These are phyloP conservation scores for Tremella yokohamensis DNA, from an alignment of 768 basidiomycete genomes.

Conservation along the genomic window DNA sequence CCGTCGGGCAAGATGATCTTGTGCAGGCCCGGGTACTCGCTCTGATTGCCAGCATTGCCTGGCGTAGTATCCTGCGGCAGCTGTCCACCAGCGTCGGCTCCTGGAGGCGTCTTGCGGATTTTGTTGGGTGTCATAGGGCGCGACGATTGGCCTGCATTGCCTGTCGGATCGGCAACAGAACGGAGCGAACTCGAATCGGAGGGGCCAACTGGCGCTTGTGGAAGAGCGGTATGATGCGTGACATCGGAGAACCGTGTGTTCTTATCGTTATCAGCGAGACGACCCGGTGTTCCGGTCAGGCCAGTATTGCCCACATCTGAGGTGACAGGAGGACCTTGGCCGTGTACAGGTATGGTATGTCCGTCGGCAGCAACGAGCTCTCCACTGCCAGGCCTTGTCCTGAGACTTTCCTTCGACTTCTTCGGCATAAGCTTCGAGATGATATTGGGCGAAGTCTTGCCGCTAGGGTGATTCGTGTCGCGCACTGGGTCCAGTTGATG, in stretches of 20 bases:
- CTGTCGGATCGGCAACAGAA: neutral
- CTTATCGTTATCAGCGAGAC: slow-evolving; percentile 17
- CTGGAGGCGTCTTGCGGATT: neutral
- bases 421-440: slow-evolving; percentile 24
- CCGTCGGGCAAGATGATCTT: slow-evolving; percentile 40
- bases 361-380: slow-evolving; percentile 6
- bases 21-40: slow-evolving; percentile 14
- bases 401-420: slow-evolving; percentile 23
- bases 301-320: neutral
- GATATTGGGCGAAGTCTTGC: slow-evolving; percentile 7
- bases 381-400: neutral
- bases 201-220: neutral
- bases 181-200: neutral
- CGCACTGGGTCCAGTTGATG: neutral
- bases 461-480: slow-evolving; percentile 8
- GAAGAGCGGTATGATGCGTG: neutral
- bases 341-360: neutral
- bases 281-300: slow-evolving; percentile 8
- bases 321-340: slow-evolving; percentile 15
- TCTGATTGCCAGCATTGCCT: neutral
- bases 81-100: neutral
- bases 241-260: slow-evolving; percentile 35
- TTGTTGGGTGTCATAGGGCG: neutral
- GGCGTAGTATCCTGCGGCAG: too few species aligned
- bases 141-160: neutral